These are phyloP conservation scores for Candida patagonica DNA, from an alignment of 805 yeast genomes.

Conservation along the genomic window DNA sequence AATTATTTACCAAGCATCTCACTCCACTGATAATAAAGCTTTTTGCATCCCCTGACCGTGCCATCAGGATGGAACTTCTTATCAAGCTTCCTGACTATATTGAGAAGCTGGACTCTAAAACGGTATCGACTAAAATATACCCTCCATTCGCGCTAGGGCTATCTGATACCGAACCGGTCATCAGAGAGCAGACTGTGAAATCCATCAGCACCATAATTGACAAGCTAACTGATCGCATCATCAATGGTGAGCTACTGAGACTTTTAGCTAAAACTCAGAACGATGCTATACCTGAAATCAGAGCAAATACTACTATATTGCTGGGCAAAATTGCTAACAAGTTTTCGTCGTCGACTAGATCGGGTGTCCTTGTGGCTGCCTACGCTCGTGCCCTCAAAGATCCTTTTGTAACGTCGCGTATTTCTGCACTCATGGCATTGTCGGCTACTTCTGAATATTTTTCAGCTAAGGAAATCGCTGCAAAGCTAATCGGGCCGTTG, in stretches of 20 bases:
- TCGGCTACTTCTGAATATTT: conserved; percentile 55
- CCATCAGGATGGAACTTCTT: conserved; percentile 64
- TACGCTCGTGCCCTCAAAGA: conserved; percentile 77
- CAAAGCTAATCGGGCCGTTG: conserved; percentile 71
- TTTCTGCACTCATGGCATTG: conserved; percentile 70
- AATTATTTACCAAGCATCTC: conserved; percentile 34
- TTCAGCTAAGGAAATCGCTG: conserved; percentile 65
- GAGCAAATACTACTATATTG: conserved; percentile 67
- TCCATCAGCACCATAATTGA: conserved; percentile 50
- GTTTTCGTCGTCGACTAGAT: conserved; percentile 47
- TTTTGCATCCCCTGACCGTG: conserved; percentile 63
- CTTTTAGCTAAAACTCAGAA: conserved; percentile 72
- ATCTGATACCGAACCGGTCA: conserved; percentile 71
- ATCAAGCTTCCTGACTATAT: conserved; percentile 50
- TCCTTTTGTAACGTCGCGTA: conserved; percentile 61
- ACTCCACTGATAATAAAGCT: conserved; percentile 58
- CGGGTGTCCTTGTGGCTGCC: conserved; percentile 79
- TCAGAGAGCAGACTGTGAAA: conserved; percentile 71
- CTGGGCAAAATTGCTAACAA: conserved; percentile 55
- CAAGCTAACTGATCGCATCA: conserved; percentile 63
- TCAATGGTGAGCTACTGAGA: conserved; percentile 78
- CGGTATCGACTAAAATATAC: conserved; percentile 62
- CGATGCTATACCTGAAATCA: conserved; percentile 65
- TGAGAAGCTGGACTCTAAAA: conserved; percentile 42
- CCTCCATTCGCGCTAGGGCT: conserved; percentile 69